Evolutionary conservation across 352 stramenopile genomes (phyloP), one percentile per base, ranked within the genome.

Genomic region (Phytophthora citrophthora): DNA sequence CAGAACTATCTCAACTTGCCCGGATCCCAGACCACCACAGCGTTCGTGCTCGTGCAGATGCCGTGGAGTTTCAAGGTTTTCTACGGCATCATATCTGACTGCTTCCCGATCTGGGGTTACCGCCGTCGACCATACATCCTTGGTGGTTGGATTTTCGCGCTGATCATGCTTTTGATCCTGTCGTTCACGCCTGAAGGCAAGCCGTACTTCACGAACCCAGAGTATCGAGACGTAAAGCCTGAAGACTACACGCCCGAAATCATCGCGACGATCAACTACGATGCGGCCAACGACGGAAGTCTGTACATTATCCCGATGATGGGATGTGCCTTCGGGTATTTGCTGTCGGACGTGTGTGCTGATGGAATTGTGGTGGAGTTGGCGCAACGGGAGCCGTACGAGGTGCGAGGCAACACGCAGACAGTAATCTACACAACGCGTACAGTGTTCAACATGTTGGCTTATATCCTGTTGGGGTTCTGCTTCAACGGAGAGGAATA

Each of bases 21-120:
- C 1, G 79, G 73, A 18, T 74, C 74, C 9, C 67, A 77, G 29
- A 81, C 76, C 4, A 76, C 79, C 29, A 74, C 79, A n/a, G 79
- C 72, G 1, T 61, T 61, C 32, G 67, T 76, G 13, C 74, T 87
- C n/a, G 72, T 89, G 12, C 69, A 79, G 29, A 68, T 89, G 41
- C 77, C 74, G 5, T 89, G 78, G 74, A 86, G 71, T 39, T 88
- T 89, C 43, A 89, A 88, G 54, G 67, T 88, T 0, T 81, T 89
- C 49, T 71, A 81, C 53, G 77, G 77, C 26, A 79, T 90, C 29
- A 2, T 90, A 9, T 83, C 77, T 8, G 81, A 90, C 66, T 84
- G 74, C 48, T 84, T 82, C 18, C 81, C 81, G 16, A 77, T 90
- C 38, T 68, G 59, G n/a, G 80, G 80, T 5, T 88, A 82, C 32